Percentiles rank a stretch among this genome's conserved stretches.
Conservation (phyloP, 495 filamentous ascomycete species). For the Penicillium coffeae region DNA sequence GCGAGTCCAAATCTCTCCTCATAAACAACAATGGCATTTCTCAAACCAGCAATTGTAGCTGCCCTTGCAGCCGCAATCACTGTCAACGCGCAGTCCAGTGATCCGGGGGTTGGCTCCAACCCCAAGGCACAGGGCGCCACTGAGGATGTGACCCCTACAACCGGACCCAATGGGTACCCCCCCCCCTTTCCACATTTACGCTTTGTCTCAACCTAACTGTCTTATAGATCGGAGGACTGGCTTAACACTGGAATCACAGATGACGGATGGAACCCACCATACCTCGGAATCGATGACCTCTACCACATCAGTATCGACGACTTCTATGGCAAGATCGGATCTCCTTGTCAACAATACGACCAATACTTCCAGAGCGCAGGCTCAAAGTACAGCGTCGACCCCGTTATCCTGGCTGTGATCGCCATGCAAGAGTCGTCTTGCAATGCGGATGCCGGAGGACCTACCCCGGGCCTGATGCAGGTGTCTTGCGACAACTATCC, state of each 20-base stretch:
- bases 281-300: constrained; percentile 23
- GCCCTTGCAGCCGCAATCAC: constrained; percentile 6
- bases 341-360: constrained; percentile 27
- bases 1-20: too few species aligned
- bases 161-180: constrained; percentile 28
- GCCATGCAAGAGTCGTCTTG: constrained; percentile 38
- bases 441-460: constrained; percentile 28
- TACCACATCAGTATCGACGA: constrained; percentile 22
- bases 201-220: background rate
- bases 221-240: constrained; percentile 30
- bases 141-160: constrained; percentile 20
- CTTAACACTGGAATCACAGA: constrained; percentile 29
- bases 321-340: constrained; percentile 25
- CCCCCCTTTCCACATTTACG: background rate
- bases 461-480: constrained; percentile 35
- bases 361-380: constrained; percentile 29
- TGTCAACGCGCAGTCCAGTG: constrained; percentile 19
- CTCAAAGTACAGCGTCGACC: constrained; percentile 26
- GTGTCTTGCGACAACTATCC: constrained; percentile 34
- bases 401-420: constrained; percentile 31
- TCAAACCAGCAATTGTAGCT: constrained; percentile 9
- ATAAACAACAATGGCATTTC: constrained; percentile 4
- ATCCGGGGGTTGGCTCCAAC: constrained; percentile 26
- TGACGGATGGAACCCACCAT: constrained; percentile 30
- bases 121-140: constrained; percentile 28